Evolutionary conservation across 768 basidiomycete genomes (phyloP), one percentile per base, ranked within the genome.

Genomic region (Tephrocybe sp.): DNA sequence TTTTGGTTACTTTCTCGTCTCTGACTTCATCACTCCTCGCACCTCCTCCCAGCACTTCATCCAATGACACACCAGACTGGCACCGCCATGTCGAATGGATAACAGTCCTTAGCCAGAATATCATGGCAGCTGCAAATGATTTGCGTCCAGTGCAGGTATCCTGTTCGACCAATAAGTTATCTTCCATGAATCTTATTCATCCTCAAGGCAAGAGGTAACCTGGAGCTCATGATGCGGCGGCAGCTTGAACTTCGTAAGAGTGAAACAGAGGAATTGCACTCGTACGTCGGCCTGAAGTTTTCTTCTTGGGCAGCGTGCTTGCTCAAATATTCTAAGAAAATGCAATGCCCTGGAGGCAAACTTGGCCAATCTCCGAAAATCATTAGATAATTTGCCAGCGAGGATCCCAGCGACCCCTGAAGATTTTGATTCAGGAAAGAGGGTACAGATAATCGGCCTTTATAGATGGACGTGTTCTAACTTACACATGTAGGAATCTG

Each of bases 61-160:
- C 77, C 32, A 68, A 67, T 37, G 71, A 73, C 50, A 62, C 75
- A 17, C 85, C 88, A 23, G 84, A 88, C 54, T 93, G 90, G 88
- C 78, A 83, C 46, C 73, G 80, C 44, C 81, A 86, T 48, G 74
- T 88, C 1, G 88, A 91, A 62, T 92, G 92, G 88, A 86, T 94
- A 46, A 83, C 78, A 10, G 74, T 89, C 1, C 78, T 93, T 47
- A 83, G 83, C 6, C 88, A 91, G 65, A 96, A 95, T 65, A 77
- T 96, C 50, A 90, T 94, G 83, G 89, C 86, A 12, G 88, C 90
- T 15, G 90, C 89, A 32, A 96, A 96, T 62, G 92, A 93, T 60
- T 69, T 95, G 45, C 81, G 93, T 21, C 93, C 92, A 0, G 88
- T 93, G 4, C 93, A 95, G 79, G 91, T 85, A 56, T 37, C 48